Evolutionary conservation across 2,329 filamentous ascomycete species (phyloP).

Genomic region (Claviceps purpurea): DNA sequence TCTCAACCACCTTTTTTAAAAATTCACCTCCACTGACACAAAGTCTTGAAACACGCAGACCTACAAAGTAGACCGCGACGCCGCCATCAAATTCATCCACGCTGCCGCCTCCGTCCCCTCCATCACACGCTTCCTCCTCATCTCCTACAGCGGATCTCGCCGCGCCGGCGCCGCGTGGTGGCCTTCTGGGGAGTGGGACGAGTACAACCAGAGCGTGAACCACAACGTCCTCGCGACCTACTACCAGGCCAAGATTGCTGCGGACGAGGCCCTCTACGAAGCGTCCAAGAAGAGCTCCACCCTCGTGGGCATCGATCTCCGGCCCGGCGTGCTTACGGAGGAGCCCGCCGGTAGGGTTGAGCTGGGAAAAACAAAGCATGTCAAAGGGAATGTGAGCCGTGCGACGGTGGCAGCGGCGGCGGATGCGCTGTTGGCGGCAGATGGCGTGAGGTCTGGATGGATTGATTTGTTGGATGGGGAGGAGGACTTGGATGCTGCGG

Average conservation of each 20-base stretch:
- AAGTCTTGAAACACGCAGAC: constrained; percentile 24
- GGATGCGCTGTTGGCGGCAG: constrained; percentile 38
- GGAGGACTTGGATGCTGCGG: constrained; percentile 32
- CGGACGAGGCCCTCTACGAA: constrained; percentile 43
- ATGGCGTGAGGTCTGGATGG: constrained; percentile 35
- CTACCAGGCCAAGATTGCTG: constrained; percentile 46
- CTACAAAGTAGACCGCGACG: constrained; percentile 47
- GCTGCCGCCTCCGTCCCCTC: constrained; percentile 40
- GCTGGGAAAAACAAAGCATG: constrained; percentile 30
- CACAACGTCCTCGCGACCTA: constrained; percentile 33
- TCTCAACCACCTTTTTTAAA: background rate
- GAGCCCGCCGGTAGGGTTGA: constrained; percentile 34
- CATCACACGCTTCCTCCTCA: constrained; percentile 49
- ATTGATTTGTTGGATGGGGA: constrained; percentile 42
- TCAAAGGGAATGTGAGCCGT: constrained; percentile 33
- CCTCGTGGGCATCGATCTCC: constrained; percentile 38
- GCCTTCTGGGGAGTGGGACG: constrained; percentile 34
- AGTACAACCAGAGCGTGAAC: constrained; percentile 28
- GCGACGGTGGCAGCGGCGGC: constrained; percentile 47
- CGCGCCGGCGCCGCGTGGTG: constrained; percentile 41
- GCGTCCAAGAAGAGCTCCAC: constrained; percentile 26
- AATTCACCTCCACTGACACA: background rate
- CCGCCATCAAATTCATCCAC: constrained; percentile 47
- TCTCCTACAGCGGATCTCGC: constrained; percentile 47
- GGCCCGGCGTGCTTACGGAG: constrained; percentile 36